Evolutionary conservation across 768 basidiomycete genomes (phyloP).

Genomic region (Mrakia gelida): DNA sequence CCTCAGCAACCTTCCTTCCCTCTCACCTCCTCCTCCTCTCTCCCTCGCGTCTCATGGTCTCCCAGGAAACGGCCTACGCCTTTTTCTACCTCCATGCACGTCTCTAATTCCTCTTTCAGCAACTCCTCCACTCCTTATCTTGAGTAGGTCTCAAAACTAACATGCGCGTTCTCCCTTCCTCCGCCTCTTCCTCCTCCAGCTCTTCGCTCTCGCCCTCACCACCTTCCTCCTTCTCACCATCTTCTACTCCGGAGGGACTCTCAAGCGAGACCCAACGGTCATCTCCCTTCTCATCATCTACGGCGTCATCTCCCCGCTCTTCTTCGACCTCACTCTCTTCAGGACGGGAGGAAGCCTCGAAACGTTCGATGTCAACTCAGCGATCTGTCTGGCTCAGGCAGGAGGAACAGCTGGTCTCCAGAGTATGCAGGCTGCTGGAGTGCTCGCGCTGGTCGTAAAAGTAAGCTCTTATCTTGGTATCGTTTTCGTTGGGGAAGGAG

Average conservation of each 20-base stretch:
- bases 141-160: neutral
- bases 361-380: neutral
- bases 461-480: neutral
- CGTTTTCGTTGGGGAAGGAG: neutral
- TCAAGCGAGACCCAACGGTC: neutral
- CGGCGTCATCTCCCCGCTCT: slow-evolving; percentile 1
- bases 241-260: neutral
- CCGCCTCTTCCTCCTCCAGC: neutral
- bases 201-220: neutral
- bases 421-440: neutral
- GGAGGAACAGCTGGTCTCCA: neutral
- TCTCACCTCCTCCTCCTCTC: neutral
- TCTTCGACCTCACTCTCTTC: slow-evolving; percentile 9
- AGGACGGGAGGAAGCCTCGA: neutral
- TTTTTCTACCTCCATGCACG: slow-evolving; percentile 16
- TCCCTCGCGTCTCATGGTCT: neutral
- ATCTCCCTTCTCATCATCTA: slow-evolving; percentile 7
- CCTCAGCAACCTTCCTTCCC: too few relatives aligned
- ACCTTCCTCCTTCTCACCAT: slow-evolving; percentile 9
- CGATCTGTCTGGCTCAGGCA: neutral
- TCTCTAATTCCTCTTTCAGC: neutral
- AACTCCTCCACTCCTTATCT: neutral
- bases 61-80: neutral
- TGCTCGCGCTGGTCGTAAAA: slow-evolving; percentile 11
- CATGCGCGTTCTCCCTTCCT: too few relatives aligned